Evolutionary conservation across 2,329 filamentous ascomycete genomes (phyloP).

Genomic region (Epichloe scottii): DNA sequence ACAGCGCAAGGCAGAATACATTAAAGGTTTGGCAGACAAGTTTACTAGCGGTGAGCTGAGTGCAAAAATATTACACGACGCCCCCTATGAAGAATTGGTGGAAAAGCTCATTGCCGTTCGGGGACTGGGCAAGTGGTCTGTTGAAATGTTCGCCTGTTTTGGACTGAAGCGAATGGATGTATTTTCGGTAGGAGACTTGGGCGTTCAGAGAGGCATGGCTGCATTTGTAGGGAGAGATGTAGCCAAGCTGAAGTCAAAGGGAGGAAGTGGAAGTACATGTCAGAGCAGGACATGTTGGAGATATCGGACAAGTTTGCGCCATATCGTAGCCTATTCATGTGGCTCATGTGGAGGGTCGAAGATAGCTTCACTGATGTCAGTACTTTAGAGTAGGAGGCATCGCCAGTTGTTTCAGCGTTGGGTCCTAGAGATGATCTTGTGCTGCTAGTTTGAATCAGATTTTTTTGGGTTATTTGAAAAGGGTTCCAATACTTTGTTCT

Average conservation of each 20-base stretch:
- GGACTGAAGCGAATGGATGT: slow-evolving; percentile 90
- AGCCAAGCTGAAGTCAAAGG: slow-evolving; percentile 64
- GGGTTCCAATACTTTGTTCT: too few species aligned
- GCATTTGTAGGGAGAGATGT: slow-evolving; percentile 75
- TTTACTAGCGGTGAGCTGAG: slow-evolving; percentile 66
- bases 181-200: slow-evolving; percentile 82
- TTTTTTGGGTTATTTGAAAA: not conserved
- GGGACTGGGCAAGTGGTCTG: slow-evolving; percentile 79
- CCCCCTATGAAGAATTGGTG: slow-evolving; percentile 76
- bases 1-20: slow-evolving; percentile 91
- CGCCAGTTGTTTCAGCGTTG: not conserved
- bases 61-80: slow-evolving; percentile 61
- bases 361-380: slow-evolving; percentile 54
- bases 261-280: slow-evolving; percentile 99
- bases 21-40: slow-evolving; percentile 72
- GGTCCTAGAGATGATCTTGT: not conserved
- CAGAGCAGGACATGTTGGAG: slow-evolving; percentile 81
- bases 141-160: slow-evolving; percentile 98
- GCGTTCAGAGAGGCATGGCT: slow-evolving; percentile 90
- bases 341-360: slow-evolving; percentile 91
- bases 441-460: not conserved
- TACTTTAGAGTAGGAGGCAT: slow-evolving; percentile 32
- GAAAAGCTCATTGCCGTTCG: slow-evolving; percentile 73
- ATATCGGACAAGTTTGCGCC: slow-evolving; percentile 69
- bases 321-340: slow-evolving; percentile 91